phyloP scores from a whole-genome alignment of 768 basidiomycete species.

The Trametes maxima region DNA sequence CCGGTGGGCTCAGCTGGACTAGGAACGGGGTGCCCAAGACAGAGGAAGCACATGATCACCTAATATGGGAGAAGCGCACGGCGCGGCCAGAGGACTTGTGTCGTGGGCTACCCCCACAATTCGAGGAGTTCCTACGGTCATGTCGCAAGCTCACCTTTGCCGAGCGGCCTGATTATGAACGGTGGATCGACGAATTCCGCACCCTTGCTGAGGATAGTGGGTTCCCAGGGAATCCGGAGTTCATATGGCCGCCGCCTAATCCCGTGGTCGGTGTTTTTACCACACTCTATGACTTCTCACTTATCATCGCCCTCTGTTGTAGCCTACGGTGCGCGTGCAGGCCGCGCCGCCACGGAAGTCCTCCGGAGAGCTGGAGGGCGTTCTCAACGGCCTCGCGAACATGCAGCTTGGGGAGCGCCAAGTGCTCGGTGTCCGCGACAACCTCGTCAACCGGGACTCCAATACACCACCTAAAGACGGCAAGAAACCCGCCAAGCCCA shows the following conservation, averaged over 20 bases:
- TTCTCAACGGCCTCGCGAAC: slow-evolving; percentile 61
- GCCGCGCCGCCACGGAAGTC: slow-evolving; percentile 13
- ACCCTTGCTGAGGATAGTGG: slow-evolving; percentile 63
- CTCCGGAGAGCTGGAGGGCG: slow-evolving; percentile 50
- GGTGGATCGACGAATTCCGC: slow-evolving; percentile 67
- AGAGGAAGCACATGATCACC: slow-evolving; percentile 57
- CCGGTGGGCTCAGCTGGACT: slow-evolving; percentile 76
- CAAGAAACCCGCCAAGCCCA: background rate
- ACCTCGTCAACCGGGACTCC: slow-evolving; percentile 44
- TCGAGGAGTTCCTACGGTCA: slow-evolving; percentile 77
- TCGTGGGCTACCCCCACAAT: slow-evolving; percentile 65
- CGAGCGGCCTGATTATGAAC: slow-evolving; percentile 67
- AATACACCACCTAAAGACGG: slow-evolving; percentile 31
- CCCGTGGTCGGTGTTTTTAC: slow-evolving; percentile 30
- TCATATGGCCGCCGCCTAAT: slow-evolving; percentile 68
- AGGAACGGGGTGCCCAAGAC: slow-evolving; percentile 80
- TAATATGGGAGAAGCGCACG: slow-evolving; percentile 65
- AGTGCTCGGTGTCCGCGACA: slow-evolving; percentile 49
- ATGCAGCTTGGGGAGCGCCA: slow-evolving; percentile 56
- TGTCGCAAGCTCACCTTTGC: slow-evolving; percentile 68
- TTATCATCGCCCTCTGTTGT: background rate
- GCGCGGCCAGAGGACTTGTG: slow-evolving; percentile 70
- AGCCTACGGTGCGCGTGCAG: slow-evolving; percentile 26
- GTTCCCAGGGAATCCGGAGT: slow-evolving; percentile 56
- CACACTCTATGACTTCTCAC: background rate